Conservation (phyloP, 352 stramenopile species). For the Pythium coloratum region DNA sequence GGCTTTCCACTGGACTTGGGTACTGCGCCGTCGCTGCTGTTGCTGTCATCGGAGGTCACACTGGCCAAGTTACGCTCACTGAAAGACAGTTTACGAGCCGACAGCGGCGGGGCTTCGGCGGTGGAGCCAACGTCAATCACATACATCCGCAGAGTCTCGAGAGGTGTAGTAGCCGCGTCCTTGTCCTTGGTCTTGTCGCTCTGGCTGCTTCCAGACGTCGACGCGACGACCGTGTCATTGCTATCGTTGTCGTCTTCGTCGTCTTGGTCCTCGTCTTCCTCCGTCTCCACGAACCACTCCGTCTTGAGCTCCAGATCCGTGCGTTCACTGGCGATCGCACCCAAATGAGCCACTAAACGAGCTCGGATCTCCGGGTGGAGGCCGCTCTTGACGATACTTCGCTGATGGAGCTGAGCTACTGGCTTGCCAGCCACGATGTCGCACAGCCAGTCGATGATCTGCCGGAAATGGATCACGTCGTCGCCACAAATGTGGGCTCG, state of each 20-base stretch:
- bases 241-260: slow-evolving; percentile 34
- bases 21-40: slow-evolving; percentile 4
- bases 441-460: slow-evolving; percentile 67
- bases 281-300: slow-evolving; percentile 60
- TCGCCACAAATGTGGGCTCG: slow-evolving; percentile 68
- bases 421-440: slow-evolving; percentile 63
- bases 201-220: slow-evolving; percentile 3
- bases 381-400: slow-evolving; percentile 72
- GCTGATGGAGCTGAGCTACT: slow-evolving; percentile 52
- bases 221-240: background rate
- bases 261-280: slow-evolving; percentile 27
- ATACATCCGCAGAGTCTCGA: slow-evolving; percentile 75
- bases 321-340: slow-evolving; percentile 58
- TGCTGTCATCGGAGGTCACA: slow-evolving; percentile 27
- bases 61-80: slow-evolving; percentile 20
- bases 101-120: slow-evolving; percentile 6
- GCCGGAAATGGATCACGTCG: slow-evolving; percentile 66
- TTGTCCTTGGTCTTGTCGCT: slow-evolving; percentile 15
- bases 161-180: slow-evolving; percentile 18
- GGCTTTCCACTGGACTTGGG: background rate
- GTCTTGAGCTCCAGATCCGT: slow-evolving; percentile 64
- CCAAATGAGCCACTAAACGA: slow-evolving; percentile 59
- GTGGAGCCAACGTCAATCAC: slow-evolving; percentile 25
- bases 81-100: slow-evolving; percentile 24
- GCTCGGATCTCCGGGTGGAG: slow-evolving; percentile 74